phyloP scores from a whole-genome alignment of 2,329 filamentous ascomycete genomes.

The Colletotrichum viniferum region DNA sequence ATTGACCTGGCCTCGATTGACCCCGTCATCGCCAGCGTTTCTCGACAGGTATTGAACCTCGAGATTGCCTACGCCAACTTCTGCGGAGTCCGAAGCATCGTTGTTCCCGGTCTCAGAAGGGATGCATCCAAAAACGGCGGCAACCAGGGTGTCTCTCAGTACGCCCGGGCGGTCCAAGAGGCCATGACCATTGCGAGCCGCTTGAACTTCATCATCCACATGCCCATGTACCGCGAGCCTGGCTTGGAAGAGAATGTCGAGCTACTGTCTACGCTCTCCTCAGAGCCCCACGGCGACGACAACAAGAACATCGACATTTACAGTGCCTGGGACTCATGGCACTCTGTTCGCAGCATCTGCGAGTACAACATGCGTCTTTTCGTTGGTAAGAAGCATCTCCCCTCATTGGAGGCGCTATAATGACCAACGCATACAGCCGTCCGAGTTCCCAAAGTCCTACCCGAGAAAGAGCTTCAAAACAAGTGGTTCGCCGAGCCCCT shows the following conservation, averaged over 20 bases:
- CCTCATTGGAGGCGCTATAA: neutral
- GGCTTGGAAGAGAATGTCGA: slow-evolving; percentile 56
- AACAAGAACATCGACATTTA: slow-evolving; percentile 68
- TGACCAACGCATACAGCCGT: slow-evolving; percentile 45
- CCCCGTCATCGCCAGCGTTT: slow-evolving; percentile 83
- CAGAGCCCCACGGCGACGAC: slow-evolving; percentile 34
- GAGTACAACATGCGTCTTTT: slow-evolving; percentile 82
- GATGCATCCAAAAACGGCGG: slow-evolving; percentile 59
- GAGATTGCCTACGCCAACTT: slow-evolving; percentile 96
- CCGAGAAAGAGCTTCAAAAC: slow-evolving; percentile 64
- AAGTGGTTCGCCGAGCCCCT: slow-evolving; percentile 74
- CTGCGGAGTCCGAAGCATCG: slow-evolving; percentile 83
- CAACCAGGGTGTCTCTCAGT: slow-evolving; percentile 68
- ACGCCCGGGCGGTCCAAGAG: slow-evolving; percentile 83
- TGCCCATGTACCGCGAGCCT: slow-evolving; percentile 82
- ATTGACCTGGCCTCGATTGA: slow-evolving; percentile 87
- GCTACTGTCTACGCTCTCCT: slow-evolving; percentile 53
- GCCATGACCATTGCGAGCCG: slow-evolving; percentile 76
- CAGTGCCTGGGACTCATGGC: slow-evolving; percentile 92
- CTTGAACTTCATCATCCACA: slow-evolving; percentile 78
- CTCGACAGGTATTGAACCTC: slow-evolving; percentile 85
- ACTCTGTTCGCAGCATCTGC: slow-evolving; percentile 83
- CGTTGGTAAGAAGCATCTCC: slow-evolving; percentile 70
- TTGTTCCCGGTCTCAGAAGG: slow-evolving; percentile 78
- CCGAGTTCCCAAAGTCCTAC: slow-evolving; percentile 61